Conservation (phyloP, 106 monocot genomes). For the Dactylorhiza incarnata region DNA sequence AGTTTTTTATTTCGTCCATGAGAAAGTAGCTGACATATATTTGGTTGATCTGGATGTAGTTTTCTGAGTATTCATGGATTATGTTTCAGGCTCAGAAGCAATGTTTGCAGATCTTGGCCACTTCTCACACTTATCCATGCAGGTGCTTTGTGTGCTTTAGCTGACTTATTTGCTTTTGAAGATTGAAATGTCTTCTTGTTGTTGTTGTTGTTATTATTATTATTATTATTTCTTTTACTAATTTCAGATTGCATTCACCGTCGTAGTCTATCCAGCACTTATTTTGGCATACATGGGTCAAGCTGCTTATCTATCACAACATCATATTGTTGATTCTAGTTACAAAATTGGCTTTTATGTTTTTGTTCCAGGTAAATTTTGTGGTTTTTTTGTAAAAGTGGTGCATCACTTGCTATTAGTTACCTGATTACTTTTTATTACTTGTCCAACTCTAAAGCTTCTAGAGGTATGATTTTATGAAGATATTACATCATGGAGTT, state of each 20-base stretch:
- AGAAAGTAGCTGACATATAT: not conserved
- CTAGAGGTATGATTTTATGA: not conserved
- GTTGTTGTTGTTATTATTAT: not conserved
- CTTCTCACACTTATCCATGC: conserved; percentile 51
- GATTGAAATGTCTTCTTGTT: not conserved
- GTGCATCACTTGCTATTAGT: not conserved
- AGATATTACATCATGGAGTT: not conserved
- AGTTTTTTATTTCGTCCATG: not conserved
- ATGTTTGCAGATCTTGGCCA: conserved; percentile 74
- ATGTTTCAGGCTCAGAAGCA: conserved; percentile 50
- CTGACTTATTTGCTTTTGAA: not conserved
- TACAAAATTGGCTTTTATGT: conserved; percentile 51
- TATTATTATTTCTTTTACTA: not conserved
- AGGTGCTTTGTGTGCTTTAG: conserved; percentile 19
- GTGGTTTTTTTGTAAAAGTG: not conserved
- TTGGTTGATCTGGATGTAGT: not conserved
- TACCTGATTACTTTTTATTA: not conserved
- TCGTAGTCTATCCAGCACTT: conserved; percentile 45
- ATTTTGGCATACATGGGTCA: conserved; percentile 76
- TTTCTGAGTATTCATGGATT: not conserved
- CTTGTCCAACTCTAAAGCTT: not conserved
- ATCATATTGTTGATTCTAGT: conserved; percentile 28
- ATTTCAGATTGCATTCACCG: conserved; percentile 45
- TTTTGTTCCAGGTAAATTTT: conserved; percentile 44
- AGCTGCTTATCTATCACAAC: conserved; percentile 60